phyloP scores from a whole-genome alignment of 2,329 filamentous ascomycete genomes.

The Exophiala phaeomuriformis region DNA sequence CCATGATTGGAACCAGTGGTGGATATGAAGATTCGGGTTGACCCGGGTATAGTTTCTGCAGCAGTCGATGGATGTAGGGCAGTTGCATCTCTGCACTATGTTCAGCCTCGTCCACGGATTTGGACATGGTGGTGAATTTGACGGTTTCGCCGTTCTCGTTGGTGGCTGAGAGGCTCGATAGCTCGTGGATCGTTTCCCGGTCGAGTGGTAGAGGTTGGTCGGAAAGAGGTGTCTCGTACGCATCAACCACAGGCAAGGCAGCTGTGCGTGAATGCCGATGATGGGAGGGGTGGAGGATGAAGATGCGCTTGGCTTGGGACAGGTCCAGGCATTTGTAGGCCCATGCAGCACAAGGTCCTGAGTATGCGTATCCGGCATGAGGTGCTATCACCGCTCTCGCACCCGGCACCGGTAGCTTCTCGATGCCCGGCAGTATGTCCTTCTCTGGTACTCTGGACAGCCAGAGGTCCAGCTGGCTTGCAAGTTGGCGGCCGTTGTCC shows the following conservation, averaged over 20 bases:
- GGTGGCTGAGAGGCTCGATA: constrained; percentile 31
- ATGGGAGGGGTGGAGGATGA: constrained; percentile 88
- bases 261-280: constrained; percentile 71
- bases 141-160: constrained; percentile 20
- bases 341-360: constrained; percentile 85
- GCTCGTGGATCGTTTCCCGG: constrained; percentile 37
- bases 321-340: constrained; percentile 87
- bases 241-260: constrained; percentile 63
- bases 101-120: constrained; percentile 64
- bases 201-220: constrained; percentile 40
- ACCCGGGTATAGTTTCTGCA: constrained; percentile 48
- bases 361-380: constrained; percentile 90
- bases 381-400: constrained; percentile 87
- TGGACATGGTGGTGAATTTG: constrained; percentile 51
- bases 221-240: constrained; percentile 41
- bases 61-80: constrained; percentile 80
- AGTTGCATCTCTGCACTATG: constrained; percentile 97
- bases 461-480: constrained; percentile 64
- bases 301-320: constrained; percentile 75
- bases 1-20: constrained; percentile 72
- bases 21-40: constrained; percentile 54
- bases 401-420: constrained; percentile 60
- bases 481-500: constrained; percentile 52
- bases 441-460: constrained; percentile 62
- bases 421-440: constrained; percentile 50